Percentiles rank a stretch among this genome's conserved stretches.
These are phyloP conservation scores for Alloascoidea hylecoeti DNA, from an alignment of 805 yeast genomes.

Conservation along the genomic window DNA sequence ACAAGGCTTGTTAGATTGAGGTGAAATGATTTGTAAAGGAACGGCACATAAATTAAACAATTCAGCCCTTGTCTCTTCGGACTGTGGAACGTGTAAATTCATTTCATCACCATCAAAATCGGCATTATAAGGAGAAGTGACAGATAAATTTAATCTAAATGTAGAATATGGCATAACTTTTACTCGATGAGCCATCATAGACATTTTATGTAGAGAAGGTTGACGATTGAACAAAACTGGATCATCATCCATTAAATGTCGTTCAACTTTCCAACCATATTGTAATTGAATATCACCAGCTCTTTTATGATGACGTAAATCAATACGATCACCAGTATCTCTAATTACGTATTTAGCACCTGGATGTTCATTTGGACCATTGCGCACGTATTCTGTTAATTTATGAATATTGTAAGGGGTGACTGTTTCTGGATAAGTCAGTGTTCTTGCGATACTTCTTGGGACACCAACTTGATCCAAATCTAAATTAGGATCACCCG, in stretches of 20 bases:
- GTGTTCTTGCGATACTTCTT: slow-evolving; percentile 85
- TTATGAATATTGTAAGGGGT: slow-evolving; percentile 95
- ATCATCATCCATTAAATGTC: slow-evolving; percentile 95
- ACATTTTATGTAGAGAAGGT: slow-evolving; percentile 98
- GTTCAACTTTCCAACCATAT: slow-evolving; percentile 98
- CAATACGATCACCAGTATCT: slow-evolving; percentile 98
- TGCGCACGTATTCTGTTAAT: slow-evolving; percentile 83
- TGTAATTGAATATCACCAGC: slow-evolving; percentile 97
- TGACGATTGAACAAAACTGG: slow-evolving; percentile 98
- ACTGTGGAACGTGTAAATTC: slow-evolving; percentile 98
- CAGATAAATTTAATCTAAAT: slow-evolving; percentile 90
- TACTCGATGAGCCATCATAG: slow-evolving; percentile 99
- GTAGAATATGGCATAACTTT: slow-evolving; percentile 98
- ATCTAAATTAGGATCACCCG: slow-evolving; percentile 97
- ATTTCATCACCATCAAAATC: slow-evolving; percentile 99
- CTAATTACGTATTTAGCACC: slow-evolving; percentile 98
- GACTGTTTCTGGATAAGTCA: slow-evolving; percentile 93
- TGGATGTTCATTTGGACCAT: slow-evolving; percentile 98
- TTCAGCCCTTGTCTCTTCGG: slow-evolving; percentile 96
- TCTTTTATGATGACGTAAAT: slow-evolving; percentile 89
- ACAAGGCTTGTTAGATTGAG: slow-evolving; percentile 97
- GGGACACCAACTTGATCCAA: slow-evolving; percentile 99
- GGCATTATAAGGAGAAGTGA: slow-evolving; percentile 98
- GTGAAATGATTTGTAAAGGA: slow-evolving; percentile 94
- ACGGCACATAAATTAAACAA: slow-evolving; percentile 91